Base-by-base conservation (phyloP, 78 protist species). In the Dictyostelium firmibasis region DNA sequence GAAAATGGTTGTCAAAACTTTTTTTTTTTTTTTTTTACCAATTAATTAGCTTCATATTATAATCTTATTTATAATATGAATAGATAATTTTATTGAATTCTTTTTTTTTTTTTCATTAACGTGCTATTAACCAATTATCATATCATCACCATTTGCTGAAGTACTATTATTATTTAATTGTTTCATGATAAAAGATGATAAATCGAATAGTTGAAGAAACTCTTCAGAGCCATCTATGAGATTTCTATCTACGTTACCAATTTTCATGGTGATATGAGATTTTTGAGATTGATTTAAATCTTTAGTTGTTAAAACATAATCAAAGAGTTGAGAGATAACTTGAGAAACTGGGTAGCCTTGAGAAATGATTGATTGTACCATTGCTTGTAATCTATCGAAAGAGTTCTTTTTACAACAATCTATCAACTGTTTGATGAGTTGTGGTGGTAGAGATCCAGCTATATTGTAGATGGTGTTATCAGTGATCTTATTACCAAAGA, bases 201-300 rank as follows among this genome's bases (percentile, higher is more conserved):
- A 33, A 44, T 85, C 84, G 14, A 96, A 47, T 41, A 98, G 62
- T 93, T 98, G 99, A 27, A 98, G 70, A 69, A 84, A 70, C 27
- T 98, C 99, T 69, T 97, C 96, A 29, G 98, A 97, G 20, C 99
- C 99, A 84, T 98, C 99, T 4, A 35, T 36, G 8, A 98, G 53
- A 35, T 62, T 70, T 91, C 95, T 97, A 67, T 98, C 99, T 2
- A 83, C 87, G 25, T 62, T 38, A 7, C 97, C 98, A 31, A 93
- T 27, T 60, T 47, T 86, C 74, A 91, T 70, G 11, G 94, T 9
- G 13, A 97, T 77, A 4, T 29, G 16, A 14, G 98, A 91, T 86
- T 94, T 97, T 38, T 53, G 85, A 27, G 41, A 18, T 53, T 96
- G 76, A n/a, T 7, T 29, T 4, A 79, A 38, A 14, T 23, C 23